phyloP scores from a whole-genome alignment of 2,329 filamentous ascomycete species.

The Aureobasidium sp. region DNA sequence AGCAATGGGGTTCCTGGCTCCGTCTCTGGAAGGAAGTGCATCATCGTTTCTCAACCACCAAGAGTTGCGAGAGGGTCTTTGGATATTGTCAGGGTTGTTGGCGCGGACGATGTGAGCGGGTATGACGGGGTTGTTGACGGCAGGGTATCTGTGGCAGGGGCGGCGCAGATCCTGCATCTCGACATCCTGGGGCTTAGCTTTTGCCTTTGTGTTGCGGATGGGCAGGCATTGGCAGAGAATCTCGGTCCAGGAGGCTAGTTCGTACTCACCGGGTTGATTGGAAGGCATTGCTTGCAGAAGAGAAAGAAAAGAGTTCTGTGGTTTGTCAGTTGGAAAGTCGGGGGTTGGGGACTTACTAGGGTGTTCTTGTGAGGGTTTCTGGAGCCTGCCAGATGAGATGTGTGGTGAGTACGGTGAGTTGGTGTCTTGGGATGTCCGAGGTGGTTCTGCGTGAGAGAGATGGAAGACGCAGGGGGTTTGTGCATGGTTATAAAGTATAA shows the following conservation, averaged over 20 bases:
- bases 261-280: neutral
- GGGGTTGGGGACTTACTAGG: neutral
- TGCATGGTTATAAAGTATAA: neutral
- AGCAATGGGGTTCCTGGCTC: neutral
- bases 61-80: neutral
- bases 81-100: neutral
- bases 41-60: constrained; percentile 2
- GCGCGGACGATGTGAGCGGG: neutral
- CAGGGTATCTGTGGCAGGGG: neutral
- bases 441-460: neutral
- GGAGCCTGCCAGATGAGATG: neutral
- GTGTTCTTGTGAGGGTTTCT: neutral
- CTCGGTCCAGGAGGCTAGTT: neutral
- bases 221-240: neutral
- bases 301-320: neutral
- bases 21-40: neutral
- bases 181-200: neutral
- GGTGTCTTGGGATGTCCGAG: neutral
- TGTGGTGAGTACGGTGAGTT: neutral
- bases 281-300: neutral
- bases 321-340: neutral
- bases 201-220: too few relatives aligned
- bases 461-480: neutral
- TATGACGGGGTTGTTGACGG: neutral
- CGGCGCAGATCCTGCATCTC: neutral